phyloP scores from a whole-genome alignment of 2,329 filamentous ascomycete species.

The Chaetomium olivaceum region DNA sequence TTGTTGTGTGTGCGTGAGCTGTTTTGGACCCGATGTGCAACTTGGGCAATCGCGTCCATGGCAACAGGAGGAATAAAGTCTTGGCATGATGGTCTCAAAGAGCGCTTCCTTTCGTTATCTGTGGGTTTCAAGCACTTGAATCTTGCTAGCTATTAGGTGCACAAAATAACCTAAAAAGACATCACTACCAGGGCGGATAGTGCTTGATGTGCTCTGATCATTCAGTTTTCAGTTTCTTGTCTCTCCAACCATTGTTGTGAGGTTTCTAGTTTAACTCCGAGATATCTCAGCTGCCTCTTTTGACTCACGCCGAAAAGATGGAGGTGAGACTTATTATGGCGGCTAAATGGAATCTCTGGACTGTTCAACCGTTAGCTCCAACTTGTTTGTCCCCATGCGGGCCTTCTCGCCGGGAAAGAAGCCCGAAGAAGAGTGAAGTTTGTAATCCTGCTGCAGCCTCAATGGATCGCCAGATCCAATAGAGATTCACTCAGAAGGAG shows the following conservation, averaged over 20 bases:
- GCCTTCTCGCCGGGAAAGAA: not conserved
- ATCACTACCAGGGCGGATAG: not conserved
- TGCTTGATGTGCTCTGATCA: not conserved
- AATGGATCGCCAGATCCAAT: not conserved
- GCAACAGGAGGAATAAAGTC: not conserved
- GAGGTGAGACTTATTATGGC: not conserved
- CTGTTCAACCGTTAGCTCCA: not conserved
- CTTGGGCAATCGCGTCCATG: not conserved
- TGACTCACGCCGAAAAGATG: not conserved
- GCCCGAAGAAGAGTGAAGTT: not conserved
- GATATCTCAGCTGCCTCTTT: not conserved
- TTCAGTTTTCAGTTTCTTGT: not conserved
- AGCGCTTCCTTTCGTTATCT: not conserved
- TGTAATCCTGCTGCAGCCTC: not conserved
- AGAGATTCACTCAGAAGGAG: not conserved
- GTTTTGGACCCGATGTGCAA: not conserved
- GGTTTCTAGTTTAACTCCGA: not conserved
- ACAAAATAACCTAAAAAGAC: not conserved
- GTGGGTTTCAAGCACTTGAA: not conserved
- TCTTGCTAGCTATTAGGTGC: not conserved
- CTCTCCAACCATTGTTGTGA: not conserved
- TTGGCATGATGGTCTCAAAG: not conserved
- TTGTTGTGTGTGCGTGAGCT: not conserved
- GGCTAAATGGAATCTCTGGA: not conserved
- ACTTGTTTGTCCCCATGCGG: not conserved